Conservation (phyloP, 495 filamentous ascomycete genomes). For the Glutinoglossum americanum region DNA sequence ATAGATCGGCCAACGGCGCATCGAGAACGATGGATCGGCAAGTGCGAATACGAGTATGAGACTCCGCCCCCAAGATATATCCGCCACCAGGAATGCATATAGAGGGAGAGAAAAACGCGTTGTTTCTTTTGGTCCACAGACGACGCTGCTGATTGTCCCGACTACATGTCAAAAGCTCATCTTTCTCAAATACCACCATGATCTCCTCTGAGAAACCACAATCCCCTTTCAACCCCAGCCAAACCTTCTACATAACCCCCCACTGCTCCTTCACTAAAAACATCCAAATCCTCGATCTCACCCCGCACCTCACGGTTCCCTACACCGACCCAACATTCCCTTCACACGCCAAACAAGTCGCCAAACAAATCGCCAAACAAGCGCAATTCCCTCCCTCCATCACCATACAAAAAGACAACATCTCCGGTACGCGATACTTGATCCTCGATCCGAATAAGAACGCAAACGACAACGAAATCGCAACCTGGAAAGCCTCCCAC, state of each 20-base stretch:
- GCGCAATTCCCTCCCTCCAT: not conserved
- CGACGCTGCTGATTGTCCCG: too few relatives aligned
- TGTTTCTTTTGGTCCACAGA: too few relatives aligned
- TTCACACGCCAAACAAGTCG: not conserved
- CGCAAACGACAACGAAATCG: not conserved
- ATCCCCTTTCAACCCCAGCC: constrained; percentile 6
- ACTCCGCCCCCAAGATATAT: too few relatives aligned
- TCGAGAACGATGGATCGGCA: too few relatives aligned
- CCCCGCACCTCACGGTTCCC: not conserved
- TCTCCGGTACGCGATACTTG: not conserved
- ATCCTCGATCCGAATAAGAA: not conserved
- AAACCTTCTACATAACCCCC: constrained; percentile 9
- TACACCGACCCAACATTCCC: constrained; percentile 1
- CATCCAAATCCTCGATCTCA: constrained; percentile 10
- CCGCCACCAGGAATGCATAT: too few relatives aligned
- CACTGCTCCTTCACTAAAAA: constrained; percentile 7
- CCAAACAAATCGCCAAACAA: not conserved
- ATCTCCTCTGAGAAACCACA: too few relatives aligned
- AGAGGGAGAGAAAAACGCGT: too few relatives aligned
- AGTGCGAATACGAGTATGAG: too few relatives aligned
- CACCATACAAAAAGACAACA: not conserved
- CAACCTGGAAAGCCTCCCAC: not conserved
- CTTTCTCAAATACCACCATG: too few relatives aligned
- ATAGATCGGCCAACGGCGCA: too few relatives aligned
- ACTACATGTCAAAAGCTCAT: too few relatives aligned